Evolutionary conservation across 305 asterid genomes (phyloP).

Genomic region (Fraxinus paxiana): DNA sequence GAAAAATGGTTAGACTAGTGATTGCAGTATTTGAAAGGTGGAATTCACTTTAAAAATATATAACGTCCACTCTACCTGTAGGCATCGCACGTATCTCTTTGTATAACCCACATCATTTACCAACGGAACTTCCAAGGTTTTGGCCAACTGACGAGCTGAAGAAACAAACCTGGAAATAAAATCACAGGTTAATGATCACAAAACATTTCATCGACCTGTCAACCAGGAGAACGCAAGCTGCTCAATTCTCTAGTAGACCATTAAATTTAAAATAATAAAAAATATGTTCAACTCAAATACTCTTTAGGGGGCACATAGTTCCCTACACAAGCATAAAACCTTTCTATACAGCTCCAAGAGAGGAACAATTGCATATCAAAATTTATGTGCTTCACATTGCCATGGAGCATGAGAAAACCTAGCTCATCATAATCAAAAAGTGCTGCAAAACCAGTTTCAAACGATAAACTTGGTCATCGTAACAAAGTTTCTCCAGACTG

Average conservation of each 20-base stretch:
- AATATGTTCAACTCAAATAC: not conserved
- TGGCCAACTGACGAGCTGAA: constrained; percentile 94
- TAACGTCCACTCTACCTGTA: constrained; percentile 57
- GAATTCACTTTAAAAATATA: not conserved
- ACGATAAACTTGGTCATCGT: not conserved
- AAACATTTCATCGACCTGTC: not conserved
- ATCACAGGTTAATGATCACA: constrained; percentile 9
- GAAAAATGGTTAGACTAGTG: constrained; percentile 8
- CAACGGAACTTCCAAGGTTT: constrained; percentile 92
- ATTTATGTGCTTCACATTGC: not conserved
- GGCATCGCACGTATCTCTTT: constrained; percentile 88
- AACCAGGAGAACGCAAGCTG: not conserved
- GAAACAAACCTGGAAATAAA: constrained; percentile 65
- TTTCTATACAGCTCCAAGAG: not conserved
- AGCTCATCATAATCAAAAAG: not conserved
- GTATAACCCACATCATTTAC: constrained; percentile 97
- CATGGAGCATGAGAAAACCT: not conserved
- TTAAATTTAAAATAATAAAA: not conserved
- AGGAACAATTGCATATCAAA: not conserved
- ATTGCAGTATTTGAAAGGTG: constrained; percentile 17
- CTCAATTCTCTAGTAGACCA: not conserved
- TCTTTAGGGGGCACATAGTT: not conserved
- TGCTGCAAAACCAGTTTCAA: not conserved
- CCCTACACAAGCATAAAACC: not conserved
- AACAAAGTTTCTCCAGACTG: not conserved